Evolutionary conservation across 768 basidiomycete species (phyloP), one percentile per base, ranked within the genome.

Genomic region (Tylopilus felleus): DNA sequence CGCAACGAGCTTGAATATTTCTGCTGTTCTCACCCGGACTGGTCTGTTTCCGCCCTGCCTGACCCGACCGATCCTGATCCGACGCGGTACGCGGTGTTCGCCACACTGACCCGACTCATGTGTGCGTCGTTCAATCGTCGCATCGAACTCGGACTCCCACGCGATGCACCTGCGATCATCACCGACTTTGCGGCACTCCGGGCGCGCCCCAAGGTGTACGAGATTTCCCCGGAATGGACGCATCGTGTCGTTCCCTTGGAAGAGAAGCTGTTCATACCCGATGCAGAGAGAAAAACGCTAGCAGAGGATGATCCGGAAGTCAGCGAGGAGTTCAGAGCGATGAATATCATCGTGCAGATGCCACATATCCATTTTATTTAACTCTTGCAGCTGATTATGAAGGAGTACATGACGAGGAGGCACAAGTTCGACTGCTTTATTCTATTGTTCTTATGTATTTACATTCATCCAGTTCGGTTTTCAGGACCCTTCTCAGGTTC

Each of bases 1-100:
- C 52, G 56, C 52, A 55, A 57, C 42, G 56, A 57, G 19, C 52
- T 56, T 41, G 55, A 56, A 16, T 56, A 57, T 16, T 55, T 57
- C 4, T 57, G 56, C 12, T 55, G 52, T 4, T 25, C 52, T 3
- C 56, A 45, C 21, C 56, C 56, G 1, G 47, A 49, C 28, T 55
- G 56, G 56, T 29, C 45, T 14, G 29, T 57, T 14, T 45, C 47
- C 9, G 41, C 47, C 36, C 47, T 57, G 0, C 42, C 52, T 1
- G 41, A 57, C 17, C 52, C 56, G 17, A 42, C 36, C 4, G 52
- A 55, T 14, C 14, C 41, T 23, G 56, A 55, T 22, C 46, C 41
- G 8, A 39, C 42, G 19, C 56, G 52, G 14, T 55, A 55, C 5
- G 47, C 56, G 1, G 42, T 49, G 22, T 23, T 55, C 19, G 46